phyloP scores from a whole-genome alignment of 2,329 filamentous ascomycete genomes.

The Cladosporium sp. region DNA sequence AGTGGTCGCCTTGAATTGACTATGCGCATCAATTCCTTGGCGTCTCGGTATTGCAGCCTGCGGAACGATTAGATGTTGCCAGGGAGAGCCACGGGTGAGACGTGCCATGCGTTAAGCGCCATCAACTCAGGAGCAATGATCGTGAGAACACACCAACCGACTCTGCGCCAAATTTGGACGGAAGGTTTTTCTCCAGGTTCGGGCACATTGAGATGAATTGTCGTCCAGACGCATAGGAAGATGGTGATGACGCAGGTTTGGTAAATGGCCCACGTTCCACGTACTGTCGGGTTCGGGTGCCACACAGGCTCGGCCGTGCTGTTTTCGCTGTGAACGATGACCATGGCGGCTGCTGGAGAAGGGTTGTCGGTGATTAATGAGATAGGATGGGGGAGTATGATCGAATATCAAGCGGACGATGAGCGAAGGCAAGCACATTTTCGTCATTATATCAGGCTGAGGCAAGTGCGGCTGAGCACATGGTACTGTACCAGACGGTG shows the following conservation, averaged over 20 bases:
- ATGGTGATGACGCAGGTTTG: not conserved
- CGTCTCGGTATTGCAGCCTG: not conserved
- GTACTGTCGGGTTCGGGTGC: not conserved
- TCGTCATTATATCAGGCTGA: too few species aligned
- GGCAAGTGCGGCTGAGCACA: too few species aligned
- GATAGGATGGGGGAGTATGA: too few species aligned
- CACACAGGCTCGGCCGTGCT: not conserved
- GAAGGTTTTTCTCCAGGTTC: conserved; percentile 1
- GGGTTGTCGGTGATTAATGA: too few species aligned
- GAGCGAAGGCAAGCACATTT: too few species aligned
- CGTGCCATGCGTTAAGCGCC: conserved; percentile 1
- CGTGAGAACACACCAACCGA: conserved; percentile 14
- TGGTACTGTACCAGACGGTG: too few species aligned
- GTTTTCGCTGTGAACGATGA: conserved; percentile 1
- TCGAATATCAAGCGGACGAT: too few species aligned
- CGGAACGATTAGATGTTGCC: too few species aligned
- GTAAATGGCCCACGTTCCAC: not conserved
- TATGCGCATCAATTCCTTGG: not conserved
- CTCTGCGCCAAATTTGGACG: conserved; percentile 9
- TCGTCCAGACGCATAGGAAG: conserved; percentile 17
- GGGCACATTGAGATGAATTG: conserved; percentile 18
- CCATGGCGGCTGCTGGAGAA: not conserved
- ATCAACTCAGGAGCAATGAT: conserved; percentile 16
- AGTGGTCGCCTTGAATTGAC: not conserved
- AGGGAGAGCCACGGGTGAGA: too few species aligned